Evolutionary conservation across 768 basidiomycete species (phyloP), one percentile per base, ranked within the genome.

Genomic region (Mycena rosella): DNA sequence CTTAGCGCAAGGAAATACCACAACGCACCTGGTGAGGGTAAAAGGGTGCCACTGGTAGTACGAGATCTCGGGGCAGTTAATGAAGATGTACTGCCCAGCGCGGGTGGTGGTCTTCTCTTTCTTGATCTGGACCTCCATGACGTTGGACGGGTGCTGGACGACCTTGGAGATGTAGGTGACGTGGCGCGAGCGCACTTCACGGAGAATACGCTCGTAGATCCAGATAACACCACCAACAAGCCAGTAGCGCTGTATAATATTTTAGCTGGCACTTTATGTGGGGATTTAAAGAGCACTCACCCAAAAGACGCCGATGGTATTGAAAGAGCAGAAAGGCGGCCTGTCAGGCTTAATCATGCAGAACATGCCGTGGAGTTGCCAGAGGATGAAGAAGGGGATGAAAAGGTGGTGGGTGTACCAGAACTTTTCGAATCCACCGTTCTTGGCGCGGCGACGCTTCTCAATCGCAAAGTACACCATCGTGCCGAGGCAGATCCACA

Each of bases 41-140:
- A 98, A 97, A n/a, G 96, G 95, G 76, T 98, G 96, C 93, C 96
- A 98, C 77, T 98, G 95, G 86, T 92, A 97, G 83, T 96, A 97
- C 18, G 92, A 95, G 53, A 98, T 84, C 78, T 95, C 93, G 14
- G 96, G 96, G 81, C 94, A 96, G 70, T 84, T 91, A 51, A 98
- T 79, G 85, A 98, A 96, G 79, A 98, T 94, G 80, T 98, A 98
- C 78, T 97, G 95, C 22, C 96, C 96, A 8, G 96, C 95, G 18
- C 91, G 87, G 24, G 88, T 90, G 3, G 84, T 91, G 0, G 89
- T 95, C 81, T 92, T 93, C 77, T 98, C 96, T 81, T 98, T 98
- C 86, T 96, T 98, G 86, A 98, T 96, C 80, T 98, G 97, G 29
- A 99, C 82, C 81, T 98, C 96, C 83, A 96, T 86, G 70, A 97